These are phyloP conservation scores for Nannochloris sp. DNA, from an alignment of 139 green algal genomes.

Conservation along the genomic window DNA sequence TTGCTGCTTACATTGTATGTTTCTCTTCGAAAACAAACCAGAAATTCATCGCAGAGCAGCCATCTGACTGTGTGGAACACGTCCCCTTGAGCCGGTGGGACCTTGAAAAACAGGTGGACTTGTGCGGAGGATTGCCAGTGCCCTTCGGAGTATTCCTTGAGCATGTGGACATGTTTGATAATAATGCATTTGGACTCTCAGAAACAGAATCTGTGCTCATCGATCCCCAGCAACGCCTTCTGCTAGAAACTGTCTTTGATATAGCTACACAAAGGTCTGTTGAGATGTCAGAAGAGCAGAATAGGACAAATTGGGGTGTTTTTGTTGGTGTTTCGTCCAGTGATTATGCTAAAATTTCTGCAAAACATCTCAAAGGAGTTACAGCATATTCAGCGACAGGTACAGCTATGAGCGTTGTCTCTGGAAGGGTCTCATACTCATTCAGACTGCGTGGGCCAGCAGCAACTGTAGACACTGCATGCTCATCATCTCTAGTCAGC, in stretches of 20 bases:
- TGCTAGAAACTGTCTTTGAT: conserved; percentile 45
- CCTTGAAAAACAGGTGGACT: conserved; percentile 16
- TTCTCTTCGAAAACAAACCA: not conserved
- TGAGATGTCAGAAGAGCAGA: conserved; percentile 13
- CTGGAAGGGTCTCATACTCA: conserved; percentile 64
- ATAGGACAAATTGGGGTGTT: conserved; percentile 24
- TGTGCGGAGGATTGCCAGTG: conserved; percentile 5
- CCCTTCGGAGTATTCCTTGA: conserved; percentile 57
- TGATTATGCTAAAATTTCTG: conserved; percentile 24
- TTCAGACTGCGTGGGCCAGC: conserved; percentile 64
- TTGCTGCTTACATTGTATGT: not conserved
- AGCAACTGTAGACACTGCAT: conserved; percentile 74
- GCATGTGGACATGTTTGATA: conserved; percentile 45
- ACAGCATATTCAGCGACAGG: conserved; percentile 49
- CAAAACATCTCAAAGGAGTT: conserved; percentile 16
- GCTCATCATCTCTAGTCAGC: conserved; percentile 63
- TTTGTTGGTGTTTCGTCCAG: conserved; percentile 35
- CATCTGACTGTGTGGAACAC: conserved; percentile 13
- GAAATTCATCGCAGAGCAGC: not conserved
- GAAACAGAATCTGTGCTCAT: conserved; percentile 52
- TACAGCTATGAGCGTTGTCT: conserved; percentile 46
- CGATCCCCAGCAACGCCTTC: conserved; percentile 73
- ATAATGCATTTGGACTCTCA: conserved; percentile 13
- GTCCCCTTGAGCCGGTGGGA: conserved; percentile 47
- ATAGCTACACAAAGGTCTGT: conserved; percentile 11